Percentiles rank a stretch among this genome's conserved stretches.
phyloP scores from a whole-genome alignment of 2,329 filamentous ascomycete species.

The Fusarium brachygibbosum region DNA sequence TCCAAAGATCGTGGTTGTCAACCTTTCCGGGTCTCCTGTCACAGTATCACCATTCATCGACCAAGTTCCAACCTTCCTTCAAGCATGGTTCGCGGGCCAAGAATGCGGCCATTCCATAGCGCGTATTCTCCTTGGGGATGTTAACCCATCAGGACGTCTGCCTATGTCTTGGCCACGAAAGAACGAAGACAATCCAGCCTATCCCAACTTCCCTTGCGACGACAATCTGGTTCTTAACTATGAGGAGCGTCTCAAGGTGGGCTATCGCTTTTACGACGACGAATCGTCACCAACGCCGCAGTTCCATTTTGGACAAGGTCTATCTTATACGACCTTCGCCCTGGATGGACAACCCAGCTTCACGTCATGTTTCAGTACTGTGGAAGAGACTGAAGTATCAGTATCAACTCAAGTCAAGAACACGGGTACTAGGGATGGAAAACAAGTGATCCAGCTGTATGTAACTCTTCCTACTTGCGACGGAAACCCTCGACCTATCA shows the following conservation, averaged over 20 bases:
- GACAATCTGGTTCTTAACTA: background rate
- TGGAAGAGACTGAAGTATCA: accelerated
- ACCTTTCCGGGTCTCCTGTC: background rate
- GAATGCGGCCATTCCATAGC: conserved; percentile 8
- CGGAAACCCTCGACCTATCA: background rate
- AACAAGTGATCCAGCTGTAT: conserved; percentile 2
- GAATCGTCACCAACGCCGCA: background rate
- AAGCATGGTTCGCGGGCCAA: conserved; percentile 10
- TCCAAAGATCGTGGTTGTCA: background rate
- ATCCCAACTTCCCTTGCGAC: conserved; percentile 4
- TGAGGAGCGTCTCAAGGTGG: conserved; percentile 7
- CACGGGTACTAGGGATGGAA: background rate
- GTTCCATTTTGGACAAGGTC: conserved; percentile 8
- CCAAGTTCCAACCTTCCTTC: background rate
- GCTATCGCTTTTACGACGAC: conserved; percentile 12
- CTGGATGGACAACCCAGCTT: accelerated
- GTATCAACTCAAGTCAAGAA: background rate
- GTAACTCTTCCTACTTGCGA: background rate
- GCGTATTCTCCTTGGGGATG: background rate
- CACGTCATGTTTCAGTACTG: accelerated
- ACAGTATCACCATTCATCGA: background rate
- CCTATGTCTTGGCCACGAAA: conserved; percentile 11
- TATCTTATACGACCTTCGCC: conserved; percentile 12
- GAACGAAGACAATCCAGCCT: conserved; percentile 13
- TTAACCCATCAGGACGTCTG: background rate